phyloP scores from a whole-genome alignment of 306 rosid species.

The Morella rubra region DNA sequence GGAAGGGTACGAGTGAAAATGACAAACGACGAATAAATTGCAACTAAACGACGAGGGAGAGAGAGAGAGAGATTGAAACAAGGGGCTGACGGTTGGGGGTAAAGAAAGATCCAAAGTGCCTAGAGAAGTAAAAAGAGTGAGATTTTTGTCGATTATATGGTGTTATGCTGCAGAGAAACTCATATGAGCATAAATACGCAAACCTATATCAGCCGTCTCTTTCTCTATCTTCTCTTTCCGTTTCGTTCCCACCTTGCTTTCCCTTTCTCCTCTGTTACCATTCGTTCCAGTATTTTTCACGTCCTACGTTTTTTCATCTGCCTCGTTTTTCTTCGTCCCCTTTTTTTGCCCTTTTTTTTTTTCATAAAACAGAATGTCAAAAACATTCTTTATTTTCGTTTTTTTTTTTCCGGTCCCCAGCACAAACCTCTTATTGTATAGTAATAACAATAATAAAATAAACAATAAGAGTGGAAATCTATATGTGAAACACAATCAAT shows the following conservation, averaged over 20 bases:
- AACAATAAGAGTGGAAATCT: too few relatives aligned
- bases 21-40: conserved; percentile 20
- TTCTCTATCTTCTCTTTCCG: not conserved
- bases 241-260: not conserved
- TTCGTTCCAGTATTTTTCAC: not conserved
- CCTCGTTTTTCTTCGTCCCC: not conserved
- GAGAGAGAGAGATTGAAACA: conserved; percentile 14
- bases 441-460: too few relatives aligned
- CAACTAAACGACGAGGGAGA: conserved; percentile 24
- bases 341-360: not conserved
- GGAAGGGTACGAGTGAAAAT: not conserved
- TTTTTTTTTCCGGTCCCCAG: too few relatives aligned
- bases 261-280: not conserved
- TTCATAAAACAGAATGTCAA: not conserved
- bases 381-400: not conserved
- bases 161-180: not conserved
- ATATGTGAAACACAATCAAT: too few relatives aligned
- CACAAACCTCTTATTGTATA: too few relatives aligned
- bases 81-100: conserved; percentile 23
- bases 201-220: not conserved
- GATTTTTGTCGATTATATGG: conserved; percentile 13
- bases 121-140: conserved; percentile 4
- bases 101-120: conserved; percentile 23
- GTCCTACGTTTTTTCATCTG: not conserved
- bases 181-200: not conserved